phyloP scores from a whole-genome alignment of 2,329 filamentous ascomycete genomes.

The Exserohilum rostratum region DNA sequence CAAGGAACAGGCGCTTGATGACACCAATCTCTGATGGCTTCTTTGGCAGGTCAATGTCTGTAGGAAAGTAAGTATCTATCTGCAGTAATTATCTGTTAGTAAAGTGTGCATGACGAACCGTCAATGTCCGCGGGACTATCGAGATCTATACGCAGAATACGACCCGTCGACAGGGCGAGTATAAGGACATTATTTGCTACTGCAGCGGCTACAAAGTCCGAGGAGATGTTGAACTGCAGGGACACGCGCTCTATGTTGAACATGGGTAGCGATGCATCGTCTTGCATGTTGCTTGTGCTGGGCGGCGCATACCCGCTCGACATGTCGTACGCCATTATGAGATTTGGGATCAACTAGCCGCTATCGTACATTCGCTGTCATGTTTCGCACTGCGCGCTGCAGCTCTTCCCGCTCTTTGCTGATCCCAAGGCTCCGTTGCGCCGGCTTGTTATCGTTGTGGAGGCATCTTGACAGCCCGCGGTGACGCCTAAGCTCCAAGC shows the following conservation, averaged over 20 bases:
- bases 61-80: constrained; percentile 16
- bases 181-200: constrained; percentile 97
- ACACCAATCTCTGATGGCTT: constrained; percentile 88
- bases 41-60: constrained; percentile 96
- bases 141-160: constrained; percentile 91
- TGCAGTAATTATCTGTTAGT: neutral
- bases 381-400: constrained; percentile 13
- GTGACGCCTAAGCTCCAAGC: constrained; percentile 14
- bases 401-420: constrained; percentile 13
- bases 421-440: neutral
- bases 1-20: constrained; percentile 95
- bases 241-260: constrained; percentile 94
- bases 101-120: constrained; percentile 41
- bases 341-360: constrained; percentile 10
- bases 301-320: constrained; percentile 75
- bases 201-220: constrained; percentile 94
- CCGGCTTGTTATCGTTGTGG: constrained; percentile 9
- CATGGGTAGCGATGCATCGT: constrained; percentile 74
- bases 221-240: constrained; percentile 91
- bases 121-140: constrained; percentile 96
- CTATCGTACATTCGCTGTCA: constrained; percentile 22
- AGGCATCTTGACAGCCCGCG: neutral
- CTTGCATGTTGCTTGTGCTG: constrained; percentile 66
- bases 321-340: constrained; percentile 70
- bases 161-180: constrained; percentile 86